Evolutionary conservation across 164 flowering plant species (phyloP), one percentile per base, ranked within the genome.

Genomic region (Dillenia suffruticosa): DNA sequence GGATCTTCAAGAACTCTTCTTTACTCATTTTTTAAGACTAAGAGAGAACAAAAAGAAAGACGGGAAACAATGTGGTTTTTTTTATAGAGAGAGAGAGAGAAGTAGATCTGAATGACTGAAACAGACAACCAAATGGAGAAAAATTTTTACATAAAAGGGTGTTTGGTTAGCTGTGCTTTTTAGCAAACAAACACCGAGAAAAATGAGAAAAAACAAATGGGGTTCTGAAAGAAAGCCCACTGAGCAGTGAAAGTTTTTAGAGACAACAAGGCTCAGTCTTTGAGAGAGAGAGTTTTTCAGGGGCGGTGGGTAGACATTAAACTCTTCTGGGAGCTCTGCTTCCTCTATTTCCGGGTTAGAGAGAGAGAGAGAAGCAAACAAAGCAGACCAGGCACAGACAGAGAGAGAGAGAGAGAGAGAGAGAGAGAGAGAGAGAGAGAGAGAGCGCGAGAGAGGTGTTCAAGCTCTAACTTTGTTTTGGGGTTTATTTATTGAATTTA

Each of bases 1-100:
- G 92, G 75, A 84, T 82, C 90, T 86, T 86, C 78, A 86, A 66
- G 32, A 84, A 72, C 85, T 85, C 96, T 68, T 89, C 90, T 76
- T 86, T 86, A 77, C 92, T 86, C 96, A 86, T 85, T n/a, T 62
- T 57, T 56, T 66, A 17, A 46, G 51, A 59, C 49, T 51, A 64
- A 63, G 65, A 44, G 51, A 51, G 15, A 63, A 50, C 61, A 63
- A 66, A 40, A 44, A 70, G 65, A 72, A 68, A 67, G 40, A 32
- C 40, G 40, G 40, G 40, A 32, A 32, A 32, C 40, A 32, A 32
- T 32, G 40, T 32, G 40, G 6, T 32, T 32, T 32, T 5, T 32
- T 32, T 32, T 49, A n/a, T 43, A 44, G 51, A 55, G 60, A 63
- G 17, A 56, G 48, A 22, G n/a, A 64, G 56, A 67, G 16, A 16